A percentile compares a stretch with the other conserved stretches of the same genome.
Evolutionary conservation across 768 basidiomycete species (phyloP).

Genomic region (Leccinum uliginosum): DNA sequence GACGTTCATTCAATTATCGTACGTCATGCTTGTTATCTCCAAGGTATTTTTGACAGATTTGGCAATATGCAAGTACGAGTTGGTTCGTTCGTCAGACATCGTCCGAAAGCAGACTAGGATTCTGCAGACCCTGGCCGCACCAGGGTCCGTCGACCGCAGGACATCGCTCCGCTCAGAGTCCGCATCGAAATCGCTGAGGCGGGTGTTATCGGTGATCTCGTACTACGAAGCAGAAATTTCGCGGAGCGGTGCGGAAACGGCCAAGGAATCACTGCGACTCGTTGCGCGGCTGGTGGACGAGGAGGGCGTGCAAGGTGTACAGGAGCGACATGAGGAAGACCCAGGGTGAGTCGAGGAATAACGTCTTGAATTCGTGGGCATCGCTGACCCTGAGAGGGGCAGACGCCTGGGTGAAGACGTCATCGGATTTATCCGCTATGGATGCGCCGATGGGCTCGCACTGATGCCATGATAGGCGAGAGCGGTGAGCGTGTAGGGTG

Average conservation of each 20-base stretch:
- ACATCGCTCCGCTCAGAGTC: conserved; percentile 29
- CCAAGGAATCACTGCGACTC: conserved; percentile 52
- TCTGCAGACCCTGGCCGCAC: conserved; percentile 36
- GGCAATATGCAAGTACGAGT: conserved; percentile 49
- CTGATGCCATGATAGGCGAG: conserved; percentile 41
- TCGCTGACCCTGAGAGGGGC: conserved; percentile 18
- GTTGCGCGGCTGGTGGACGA: conserved; percentile 59
- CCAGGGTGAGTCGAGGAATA: conserved; percentile 41
- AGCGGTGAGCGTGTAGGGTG: conserved; percentile 12
- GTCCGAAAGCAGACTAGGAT: conserved; percentile 46
- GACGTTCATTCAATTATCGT: conserved; percentile 62
- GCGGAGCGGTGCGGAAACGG: conserved; percentile 40
- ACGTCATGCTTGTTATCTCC: conserved; percentile 25
- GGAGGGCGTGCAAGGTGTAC: conserved; percentile 49
- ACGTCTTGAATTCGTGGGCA: conserved; percentile 1
- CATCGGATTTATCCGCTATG: conserved; percentile 52
- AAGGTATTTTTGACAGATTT: not conserved
- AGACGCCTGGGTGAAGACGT: conserved; percentile 46
- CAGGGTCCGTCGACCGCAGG: conserved; percentile 26
- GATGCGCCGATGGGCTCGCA: conserved; percentile 50
- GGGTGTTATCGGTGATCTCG: conserved; percentile 40
- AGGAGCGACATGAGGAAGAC: conserved; percentile 32
- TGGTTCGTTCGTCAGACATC: conserved; percentile 50
- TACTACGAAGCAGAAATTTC: conserved; percentile 55
- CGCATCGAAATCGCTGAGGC: conserved; percentile 36